Conservation (phyloP, 345 rosid genomes). For the Carallia brachiata region DNA sequence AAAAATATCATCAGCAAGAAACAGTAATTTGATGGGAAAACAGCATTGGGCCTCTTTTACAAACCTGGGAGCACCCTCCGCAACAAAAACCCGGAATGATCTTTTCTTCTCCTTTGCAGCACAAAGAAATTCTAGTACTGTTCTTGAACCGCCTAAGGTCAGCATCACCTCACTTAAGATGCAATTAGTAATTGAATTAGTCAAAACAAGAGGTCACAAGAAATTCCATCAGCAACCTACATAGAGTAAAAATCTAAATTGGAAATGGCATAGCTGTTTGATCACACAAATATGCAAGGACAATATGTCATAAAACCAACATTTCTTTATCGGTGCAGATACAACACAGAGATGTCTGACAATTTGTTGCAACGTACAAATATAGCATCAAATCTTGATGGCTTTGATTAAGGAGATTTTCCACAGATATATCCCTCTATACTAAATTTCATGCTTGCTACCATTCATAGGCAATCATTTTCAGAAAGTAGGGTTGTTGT, state of each 20-base stretch:
- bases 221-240: background rate
- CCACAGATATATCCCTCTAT: background rate
- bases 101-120: constrained; percentile 97
- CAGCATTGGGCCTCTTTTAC: constrained; percentile 18
- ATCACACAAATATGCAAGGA: no score
- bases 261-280: no score
- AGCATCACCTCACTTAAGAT: constrained; percentile 90
- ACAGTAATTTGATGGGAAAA: constrained; percentile 7
- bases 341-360: background rate
- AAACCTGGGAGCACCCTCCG: constrained; percentile 99
- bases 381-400: background rate
- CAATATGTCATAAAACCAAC: no score
- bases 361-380: background rate
- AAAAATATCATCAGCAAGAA: constrained; percentile 7
- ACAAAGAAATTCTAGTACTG: constrained; percentile 89
- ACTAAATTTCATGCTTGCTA: background rate
- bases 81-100: constrained; percentile 92
- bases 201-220: background rate
- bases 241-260: no score
- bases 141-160: constrained; percentile 94
- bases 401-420: background rate
- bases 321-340: no score
- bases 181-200: constrained; percentile 15
- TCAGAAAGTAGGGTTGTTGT: background rate
- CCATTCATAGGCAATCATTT: background rate